A percentile compares a stretch with the other conserved stretches of the same genome.
Conservation (phyloP, 768 basidiomycete genomes). For the Lactarius sanguifluus region DNA sequence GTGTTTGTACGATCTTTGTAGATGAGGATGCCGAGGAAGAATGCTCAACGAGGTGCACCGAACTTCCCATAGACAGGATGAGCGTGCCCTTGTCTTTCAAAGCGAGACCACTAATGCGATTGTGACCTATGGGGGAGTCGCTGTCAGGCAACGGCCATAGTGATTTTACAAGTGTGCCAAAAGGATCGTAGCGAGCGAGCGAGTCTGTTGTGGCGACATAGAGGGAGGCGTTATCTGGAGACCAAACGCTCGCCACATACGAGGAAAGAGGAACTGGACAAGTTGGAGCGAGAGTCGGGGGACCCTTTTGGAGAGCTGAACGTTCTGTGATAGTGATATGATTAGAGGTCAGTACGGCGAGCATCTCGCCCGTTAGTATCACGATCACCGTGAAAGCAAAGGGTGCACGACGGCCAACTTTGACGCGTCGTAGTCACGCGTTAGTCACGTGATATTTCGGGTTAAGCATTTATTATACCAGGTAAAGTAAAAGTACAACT, state of each 20-base stretch:
- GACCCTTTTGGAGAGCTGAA: slow-evolving; percentile 45
- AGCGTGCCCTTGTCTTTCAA: slow-evolving; percentile 43
- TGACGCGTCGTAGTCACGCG: not conserved
- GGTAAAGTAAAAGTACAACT: not conserved
- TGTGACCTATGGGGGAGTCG: slow-evolving; percentile 36
- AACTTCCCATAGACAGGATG: slow-evolving; percentile 48
- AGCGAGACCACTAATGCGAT: slow-evolving; percentile 37
- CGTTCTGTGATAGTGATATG: slow-evolving; percentile 52
- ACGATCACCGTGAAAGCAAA: slow-evolving; percentile 2
- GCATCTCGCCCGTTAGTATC: slow-evolving; percentile 40
- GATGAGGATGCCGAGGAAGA: slow-evolving; percentile 37
- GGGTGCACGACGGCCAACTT: slow-evolving; percentile 1
- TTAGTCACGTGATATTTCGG: not conserved
- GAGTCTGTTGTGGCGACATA: slow-evolving; percentile 50
- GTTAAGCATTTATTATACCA: too few relatives aligned
- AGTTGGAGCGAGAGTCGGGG: slow-evolving; percentile 40
- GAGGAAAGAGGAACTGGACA: slow-evolving; percentile 34
- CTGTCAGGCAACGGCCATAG: slow-evolving; percentile 41
- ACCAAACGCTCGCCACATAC: slow-evolving; percentile 52
- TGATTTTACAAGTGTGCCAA: slow-evolving; percentile 45
- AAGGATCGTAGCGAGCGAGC: slow-evolving; percentile 55
- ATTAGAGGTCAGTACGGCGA: slow-evolving; percentile 51
- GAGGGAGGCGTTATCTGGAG: slow-evolving; percentile 53
- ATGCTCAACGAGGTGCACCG: slow-evolving; percentile 51
- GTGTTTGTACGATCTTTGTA: slow-evolving; percentile 45